phyloP scores from a whole-genome alignment of 441 rosid genomes.

The Macaranga tanarius region DNA sequence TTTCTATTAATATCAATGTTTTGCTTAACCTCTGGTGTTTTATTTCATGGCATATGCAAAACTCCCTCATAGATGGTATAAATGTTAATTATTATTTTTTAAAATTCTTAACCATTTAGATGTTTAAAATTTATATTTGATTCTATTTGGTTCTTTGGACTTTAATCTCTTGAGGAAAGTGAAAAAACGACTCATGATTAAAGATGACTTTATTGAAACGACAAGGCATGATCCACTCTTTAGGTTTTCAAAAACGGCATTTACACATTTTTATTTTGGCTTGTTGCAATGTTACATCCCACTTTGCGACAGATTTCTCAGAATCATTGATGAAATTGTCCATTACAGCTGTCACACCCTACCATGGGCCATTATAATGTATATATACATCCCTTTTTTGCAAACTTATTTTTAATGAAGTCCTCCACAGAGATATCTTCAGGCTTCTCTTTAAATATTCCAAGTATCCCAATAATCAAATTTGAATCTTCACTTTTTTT shows the following conservation, averaged over 20 bases:
- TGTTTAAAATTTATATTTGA: not conserved
- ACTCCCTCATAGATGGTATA: not conserved
- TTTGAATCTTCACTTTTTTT: no score
- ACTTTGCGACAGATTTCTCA: no score
- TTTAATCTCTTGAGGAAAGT: not conserved
- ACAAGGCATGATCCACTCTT: not conserved
- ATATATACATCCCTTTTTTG: no score
- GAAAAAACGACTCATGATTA: not conserved
- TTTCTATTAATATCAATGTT: not conserved
- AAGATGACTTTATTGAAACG: not conserved
- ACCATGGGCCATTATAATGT: no score
- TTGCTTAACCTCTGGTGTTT: not conserved
- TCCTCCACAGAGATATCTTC: slow-evolving; percentile 1
- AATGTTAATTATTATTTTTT: no score
- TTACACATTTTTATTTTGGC: no score
- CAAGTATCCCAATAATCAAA: not conserved
- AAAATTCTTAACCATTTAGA: not conserved
- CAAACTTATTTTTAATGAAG: not conserved
- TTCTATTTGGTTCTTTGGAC: slow-evolving; percentile 41
- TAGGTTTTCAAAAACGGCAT: not conserved
- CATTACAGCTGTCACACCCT: no score
- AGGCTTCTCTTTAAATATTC: not conserved
- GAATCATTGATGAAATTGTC: no score
- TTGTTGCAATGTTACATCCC: no score
- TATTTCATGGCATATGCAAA: not conserved